Base-by-base conservation (phyloP, 2,329 filamentous ascomycete species). In the Sporothrix dimorphospora region DNA sequence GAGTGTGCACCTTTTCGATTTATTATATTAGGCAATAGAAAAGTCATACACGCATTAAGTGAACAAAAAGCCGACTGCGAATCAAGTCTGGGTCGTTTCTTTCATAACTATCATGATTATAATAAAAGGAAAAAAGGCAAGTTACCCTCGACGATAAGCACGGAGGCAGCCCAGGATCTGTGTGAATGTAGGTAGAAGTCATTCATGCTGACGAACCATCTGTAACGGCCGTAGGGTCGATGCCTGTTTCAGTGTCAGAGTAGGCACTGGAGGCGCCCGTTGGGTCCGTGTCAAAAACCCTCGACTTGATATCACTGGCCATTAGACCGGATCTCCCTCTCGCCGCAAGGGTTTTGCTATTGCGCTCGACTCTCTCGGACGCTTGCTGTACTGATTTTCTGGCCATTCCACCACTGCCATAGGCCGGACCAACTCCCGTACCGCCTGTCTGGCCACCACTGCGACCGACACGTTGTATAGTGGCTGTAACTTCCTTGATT, bases 251-350 rank as follows among this genome's bases (percentile, higher is more conserved):
- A 2, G 4, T 16, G 19, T 11, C 21, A 27, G 11, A 5, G 19
- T 27, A 12, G 27, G 14, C 42, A 3, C 8, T 19, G 5, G 45
- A 7, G 27, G 14, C 14, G 38, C 8, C 38, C 30, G 55, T 40
- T 27, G 21, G 40, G 34, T 49, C 59, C 3, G 49, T n/a, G 9
- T 67, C 68, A 75, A 92, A 92, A 5, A 92, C 81, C 77, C 85
- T 85, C 67, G 86, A 86, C 83, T 92, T 92, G 74, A 92, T 85
- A 76, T 88, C 85, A 0, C 85, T 84, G 1, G 89, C 89, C 78
- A 90, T 82, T 74, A 92, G 77, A 0, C 90, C 90, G n/a, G 87
- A 88, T 77, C 82, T 83, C 81, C 91, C 89, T 79, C 90, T 88
- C 9, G 85, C 83, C 1, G 87, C 87, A 76, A 92, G 87, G 79